phyloP scores from a whole-genome alignment of 495 filamentous ascomycete genomes.

The Talaromyces borbonicus region DNA sequence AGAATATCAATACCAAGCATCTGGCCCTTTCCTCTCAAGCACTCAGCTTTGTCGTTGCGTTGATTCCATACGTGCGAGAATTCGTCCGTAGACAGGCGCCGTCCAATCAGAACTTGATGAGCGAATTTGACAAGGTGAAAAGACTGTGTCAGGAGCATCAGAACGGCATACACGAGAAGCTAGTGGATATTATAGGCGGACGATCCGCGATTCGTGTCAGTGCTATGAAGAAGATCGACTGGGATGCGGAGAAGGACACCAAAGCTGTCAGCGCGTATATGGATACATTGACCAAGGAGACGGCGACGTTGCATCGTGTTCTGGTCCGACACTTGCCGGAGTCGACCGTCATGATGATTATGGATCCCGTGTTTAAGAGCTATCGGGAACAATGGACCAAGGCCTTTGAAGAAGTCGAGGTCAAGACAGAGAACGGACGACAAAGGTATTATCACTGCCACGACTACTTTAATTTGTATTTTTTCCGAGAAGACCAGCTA shows the following conservation, averaged over 20 bases:
- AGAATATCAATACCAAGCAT: constrained; percentile 94
- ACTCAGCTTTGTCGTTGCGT: constrained; percentile 72
- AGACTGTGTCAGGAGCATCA: constrained; percentile 89
- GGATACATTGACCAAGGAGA: constrained; percentile 86
- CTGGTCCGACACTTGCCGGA: constrained; percentile 77
- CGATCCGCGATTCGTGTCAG: constrained; percentile 62
- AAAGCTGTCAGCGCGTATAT: constrained; percentile 61
- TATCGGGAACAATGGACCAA: constrained; percentile 77
- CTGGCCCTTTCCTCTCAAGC: constrained; percentile 88
- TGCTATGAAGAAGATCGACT: constrained; percentile 66
- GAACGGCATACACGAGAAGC: constrained; percentile 83
- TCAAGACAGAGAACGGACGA: constrained; percentile 58
- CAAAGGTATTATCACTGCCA: too few species aligned
- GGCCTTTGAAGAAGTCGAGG: constrained; percentile 56
- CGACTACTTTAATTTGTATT: not conserved
- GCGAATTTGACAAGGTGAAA: constrained; percentile 88
- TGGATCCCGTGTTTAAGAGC: constrained; percentile 78
- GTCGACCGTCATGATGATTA: constrained; percentile 71
- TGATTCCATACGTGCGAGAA: constrained; percentile 87
- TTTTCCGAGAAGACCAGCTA: not conserved
- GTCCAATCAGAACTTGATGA: constrained; percentile 55
- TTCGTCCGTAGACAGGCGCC: constrained; percentile 73
- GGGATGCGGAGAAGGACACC: constrained; percentile 44
- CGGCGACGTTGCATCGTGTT: constrained; percentile 76
- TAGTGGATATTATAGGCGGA: constrained; percentile 90